A percentile compares a stretch with the other conserved stretches of the same genome.
Conservation (phyloP, 2,329 filamentous ascomycete species). For the Ceratocystis papillata region DNA sequence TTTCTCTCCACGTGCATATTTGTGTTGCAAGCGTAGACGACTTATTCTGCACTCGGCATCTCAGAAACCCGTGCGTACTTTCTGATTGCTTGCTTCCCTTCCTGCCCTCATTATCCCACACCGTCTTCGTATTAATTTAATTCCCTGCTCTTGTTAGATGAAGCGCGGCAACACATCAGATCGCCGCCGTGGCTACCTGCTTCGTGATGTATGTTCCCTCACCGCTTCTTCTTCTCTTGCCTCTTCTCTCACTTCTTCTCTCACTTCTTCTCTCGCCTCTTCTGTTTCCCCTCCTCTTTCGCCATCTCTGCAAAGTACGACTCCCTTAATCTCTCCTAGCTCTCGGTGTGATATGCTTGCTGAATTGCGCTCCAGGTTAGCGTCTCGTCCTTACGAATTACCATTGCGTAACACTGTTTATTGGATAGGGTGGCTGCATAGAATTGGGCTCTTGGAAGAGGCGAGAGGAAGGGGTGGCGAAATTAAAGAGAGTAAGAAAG, state of each 20-base stretch:
- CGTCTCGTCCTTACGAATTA: background rate
- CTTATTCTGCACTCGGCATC: too few relatives aligned
- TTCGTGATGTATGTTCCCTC: conserved; percentile 11
- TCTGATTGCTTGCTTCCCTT: background rate
- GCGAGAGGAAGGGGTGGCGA: background rate
- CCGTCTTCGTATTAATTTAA: conserved; percentile 11
- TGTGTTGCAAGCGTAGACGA: too few relatives aligned
- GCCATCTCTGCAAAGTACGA: background rate
- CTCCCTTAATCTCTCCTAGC: background rate
- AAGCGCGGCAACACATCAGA: background rate
- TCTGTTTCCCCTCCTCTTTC: background rate
- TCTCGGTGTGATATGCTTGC: background rate
- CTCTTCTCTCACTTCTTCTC: background rate
- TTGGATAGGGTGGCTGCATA: background rate
- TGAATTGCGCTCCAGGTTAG: background rate
- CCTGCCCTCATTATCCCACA: background rate
- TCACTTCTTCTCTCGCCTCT: background rate
- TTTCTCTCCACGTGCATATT: background rate
- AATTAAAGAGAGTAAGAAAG: background rate
- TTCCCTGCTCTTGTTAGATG: conserved; percentile 3
- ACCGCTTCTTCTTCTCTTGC: conserved; percentile 3
- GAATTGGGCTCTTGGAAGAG: background rate
- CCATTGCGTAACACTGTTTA: conserved; percentile 6
- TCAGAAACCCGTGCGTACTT: background rate
- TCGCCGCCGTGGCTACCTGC: background rate